A percentile compares a stretch with the other conserved stretches of the same genome.
These are phyloP conservation scores for Straminergon stramineum DNA, from an alignment of 225 moss, liverwort and hornwort species.

Conservation along the genomic window DNA sequence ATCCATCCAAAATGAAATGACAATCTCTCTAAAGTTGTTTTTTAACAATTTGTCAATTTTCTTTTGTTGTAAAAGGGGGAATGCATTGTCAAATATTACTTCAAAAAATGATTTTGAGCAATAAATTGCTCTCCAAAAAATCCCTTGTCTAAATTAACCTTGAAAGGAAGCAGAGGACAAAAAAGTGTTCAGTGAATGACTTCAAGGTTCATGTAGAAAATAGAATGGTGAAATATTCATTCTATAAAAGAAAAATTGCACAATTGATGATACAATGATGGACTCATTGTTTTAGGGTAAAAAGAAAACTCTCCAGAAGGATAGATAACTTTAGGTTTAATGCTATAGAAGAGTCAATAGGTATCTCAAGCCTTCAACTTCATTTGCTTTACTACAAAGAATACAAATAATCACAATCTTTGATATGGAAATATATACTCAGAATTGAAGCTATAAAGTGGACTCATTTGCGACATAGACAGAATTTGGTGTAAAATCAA, in stretches of 20 bases:
- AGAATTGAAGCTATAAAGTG: not conserved
- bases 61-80: fast-evolving
- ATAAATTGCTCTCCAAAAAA: fast-evolving
- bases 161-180: not conserved
- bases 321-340: not conserved
- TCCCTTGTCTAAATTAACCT: not conserved
- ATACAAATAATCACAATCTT: not conserved
- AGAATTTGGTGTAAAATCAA: fast-evolving
- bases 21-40: not conserved
- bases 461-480: not conserved
- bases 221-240: not conserved
- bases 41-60: not conserved
- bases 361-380: not conserved
- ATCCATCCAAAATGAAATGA: too few relatives aligned
- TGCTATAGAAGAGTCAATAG: not conserved
- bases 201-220: not conserved
- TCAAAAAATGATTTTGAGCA: not conserved
- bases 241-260: not conserved
- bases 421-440: not conserved
- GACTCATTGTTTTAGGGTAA: not conserved
- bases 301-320: not conserved
- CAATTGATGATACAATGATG: not conserved
- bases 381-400: not conserved
- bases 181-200: not conserved
- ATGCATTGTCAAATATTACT: not conserved